Base-by-base conservation (phyloP, 2,329 filamentous ascomycete genomes). In the Dendrostoma leiphaemia region DNA sequence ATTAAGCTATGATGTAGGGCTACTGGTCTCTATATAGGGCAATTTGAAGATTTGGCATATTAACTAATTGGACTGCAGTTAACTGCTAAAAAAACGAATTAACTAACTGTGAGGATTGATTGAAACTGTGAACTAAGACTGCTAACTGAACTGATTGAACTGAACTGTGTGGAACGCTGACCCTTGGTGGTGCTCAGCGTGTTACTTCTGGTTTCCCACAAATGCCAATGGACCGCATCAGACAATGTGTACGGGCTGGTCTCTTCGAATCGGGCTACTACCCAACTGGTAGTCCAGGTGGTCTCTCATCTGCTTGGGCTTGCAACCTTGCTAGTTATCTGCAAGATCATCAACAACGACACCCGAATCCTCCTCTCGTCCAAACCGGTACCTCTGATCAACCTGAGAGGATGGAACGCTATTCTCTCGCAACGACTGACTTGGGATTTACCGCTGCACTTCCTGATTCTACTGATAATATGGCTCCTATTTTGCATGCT, bases 341-440 rank as follows among this genome's bases (percentile, higher is more conserved):
- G 28, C 21, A 28, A n/a, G 34, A 31, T 50, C 21, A 34, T 50
- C 31, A 34, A 40, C 32, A 17, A 43, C 34, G 17, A 26, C 48
- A 50, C 48, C 19, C 48, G 48, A 8, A 13, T 40, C 7, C 48
- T 19, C 19, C 37, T 50, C 32, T 38, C 34, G 6, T 15, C 15
- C 12, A n/a, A 8, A 28, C 28, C 48, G 15, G 40, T 43, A 7
- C 40, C 48, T 21, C 48, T 50, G 32, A 28, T 38, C 17, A 21
- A n/a, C 15, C 32, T 50, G n/a, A 24, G 48, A 17, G 28, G 38
- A 13, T 50, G 48, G 48, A 40, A 38, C 37, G 32, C 48, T 15
- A 19, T 50, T 13, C 23, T 43, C 37, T 40, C 48, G 3, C 48
- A 38, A n/a, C 37, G 28, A 24, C 17, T 50, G 19, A 50, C n/a